Conservation (phyloP, 768 basidiomycete species). For the Lactarius trivialis region DNA sequence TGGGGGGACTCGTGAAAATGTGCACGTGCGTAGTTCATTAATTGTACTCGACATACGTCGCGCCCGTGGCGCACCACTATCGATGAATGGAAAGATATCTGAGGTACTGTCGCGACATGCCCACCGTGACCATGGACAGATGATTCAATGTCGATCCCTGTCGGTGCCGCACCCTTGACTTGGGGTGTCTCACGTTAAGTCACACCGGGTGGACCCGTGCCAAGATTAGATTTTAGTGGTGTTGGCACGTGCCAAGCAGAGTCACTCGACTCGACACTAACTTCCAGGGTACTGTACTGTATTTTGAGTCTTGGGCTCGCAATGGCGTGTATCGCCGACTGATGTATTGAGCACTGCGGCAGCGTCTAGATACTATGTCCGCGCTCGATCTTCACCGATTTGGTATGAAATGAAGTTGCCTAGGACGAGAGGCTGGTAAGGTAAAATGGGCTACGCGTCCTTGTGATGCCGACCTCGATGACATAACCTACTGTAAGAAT, state of each 20-base stretch:
- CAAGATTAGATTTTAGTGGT: too few relatives aligned
- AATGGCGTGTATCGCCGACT: neutral
- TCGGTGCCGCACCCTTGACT: neutral
- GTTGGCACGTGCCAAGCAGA: neutral
- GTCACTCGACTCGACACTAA: neutral
- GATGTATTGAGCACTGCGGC: neutral
- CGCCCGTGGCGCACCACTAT: neutral
- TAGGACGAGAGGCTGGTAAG: neutral
- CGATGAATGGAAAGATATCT: neutral
- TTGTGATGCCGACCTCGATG: neutral
- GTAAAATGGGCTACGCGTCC: neutral
- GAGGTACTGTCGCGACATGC: neutral
- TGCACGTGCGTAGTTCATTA: constrained; percentile 9
- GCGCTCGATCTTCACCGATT: neutral
- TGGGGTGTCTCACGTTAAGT: too few relatives aligned
- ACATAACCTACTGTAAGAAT: neutral
- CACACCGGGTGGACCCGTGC: too few relatives aligned
- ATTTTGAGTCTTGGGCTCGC: neutral
- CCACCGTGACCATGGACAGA: neutral
- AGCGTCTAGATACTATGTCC: neutral
- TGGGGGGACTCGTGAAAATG: neutral
- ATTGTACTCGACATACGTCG: constrained; percentile 1
- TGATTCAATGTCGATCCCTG: neutral
- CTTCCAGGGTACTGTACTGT: neutral
- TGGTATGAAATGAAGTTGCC: neutral